Base-by-base conservation (phyloP, 1,284 basidiomycete species). In the Erythrobasidium hasegawianum region DNA sequence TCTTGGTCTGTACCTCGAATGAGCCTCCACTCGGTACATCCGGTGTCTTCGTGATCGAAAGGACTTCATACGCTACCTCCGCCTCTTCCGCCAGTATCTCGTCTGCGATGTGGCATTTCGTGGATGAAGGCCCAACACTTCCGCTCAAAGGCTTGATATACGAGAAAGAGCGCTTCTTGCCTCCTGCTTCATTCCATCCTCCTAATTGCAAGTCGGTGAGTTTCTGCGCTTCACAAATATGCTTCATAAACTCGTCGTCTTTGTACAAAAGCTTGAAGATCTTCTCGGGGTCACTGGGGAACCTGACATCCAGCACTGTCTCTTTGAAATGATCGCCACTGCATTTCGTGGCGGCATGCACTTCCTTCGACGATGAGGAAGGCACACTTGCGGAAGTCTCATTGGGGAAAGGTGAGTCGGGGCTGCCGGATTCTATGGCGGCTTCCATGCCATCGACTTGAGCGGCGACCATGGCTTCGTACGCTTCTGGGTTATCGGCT, bases 11-110 rank as follows among this genome's bases (percentile, higher is more conserved):
- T 73, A 97, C 90, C 2, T 85, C 82, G 76, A 98, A 98, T 50
- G 89, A 90, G 5, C 87, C 84, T 0, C 95, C 95, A 70, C 87
- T 90, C 0, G 95, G 95, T 8, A 97, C 93, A 69, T 97, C 95
- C 0, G 93, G 95, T 9, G 92, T 96, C 59, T 84, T 82, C 11
- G 95, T 97, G 7, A 90, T 94, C 26, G 94, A 95, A 40, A 96
- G 73, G 7, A 65, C 38, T 75, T 87, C 90, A 47, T 83, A 81
- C 43, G 94, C 84, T 71, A 87, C 89, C 65, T 91, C 83, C 61
- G 96, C 89, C 72, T 87, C 88, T 73, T 97, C 90, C 74, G 85
- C 84, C 75, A 88, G 82, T 41, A 87, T 79, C 65, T 84, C 86
- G 77, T 97, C 95, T 43, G 83, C 82, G 67, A 97, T 86, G 77